A percentile compares a stretch with the other conserved stretches of the same genome.
Evolutionary conservation across 768 basidiomycete genomes (phyloP).

Genomic region (Trametes cubensis): DNA sequence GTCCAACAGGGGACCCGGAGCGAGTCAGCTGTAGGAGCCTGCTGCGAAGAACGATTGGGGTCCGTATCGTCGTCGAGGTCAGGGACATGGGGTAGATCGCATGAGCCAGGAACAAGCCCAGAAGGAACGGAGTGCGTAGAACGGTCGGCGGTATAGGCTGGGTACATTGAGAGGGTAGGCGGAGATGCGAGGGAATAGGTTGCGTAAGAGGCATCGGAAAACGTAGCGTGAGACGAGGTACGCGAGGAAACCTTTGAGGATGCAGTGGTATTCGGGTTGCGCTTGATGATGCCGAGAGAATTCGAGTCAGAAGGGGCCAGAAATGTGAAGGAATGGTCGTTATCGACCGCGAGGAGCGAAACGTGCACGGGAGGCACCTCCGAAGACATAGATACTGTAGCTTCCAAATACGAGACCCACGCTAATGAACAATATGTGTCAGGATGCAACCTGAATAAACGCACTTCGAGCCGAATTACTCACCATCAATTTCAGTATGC

Average conservation of each 20-base stretch:
- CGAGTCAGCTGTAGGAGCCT: slow-evolving; percentile 34
- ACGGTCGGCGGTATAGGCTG: slow-evolving; percentile 13
- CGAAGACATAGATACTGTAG: slow-evolving; percentile 39
- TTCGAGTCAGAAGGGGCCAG: slow-evolving; percentile 36
- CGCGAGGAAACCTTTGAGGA: slow-evolving; percentile 7
- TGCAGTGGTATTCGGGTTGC: neutral
- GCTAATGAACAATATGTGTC: slow-evolving; percentile 48
- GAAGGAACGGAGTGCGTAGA: slow-evolving; percentile 36
- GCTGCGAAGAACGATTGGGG: slow-evolving; percentile 32
- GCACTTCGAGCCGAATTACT: slow-evolving; percentile 30
- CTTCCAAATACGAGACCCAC: slow-evolving; percentile 61
- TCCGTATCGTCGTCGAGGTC: slow-evolving; percentile 36
- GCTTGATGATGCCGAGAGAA: slow-evolving; percentile 2
- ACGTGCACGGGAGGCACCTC: slow-evolving; percentile 61
- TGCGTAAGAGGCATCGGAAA: slow-evolving; percentile 26
- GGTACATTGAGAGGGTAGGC: neutral
- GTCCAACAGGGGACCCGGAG: slow-evolving; percentile 60
- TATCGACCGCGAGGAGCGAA: slow-evolving; percentile 61
- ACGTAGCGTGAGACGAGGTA: slow-evolving; percentile 14
- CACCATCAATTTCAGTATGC: slow-evolving; percentile 66
- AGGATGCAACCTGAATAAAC: slow-evolving; percentile 42
- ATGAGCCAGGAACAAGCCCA: slow-evolving; percentile 44
- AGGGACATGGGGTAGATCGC: slow-evolving; percentile 29
- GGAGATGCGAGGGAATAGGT: slow-evolving; percentile 53
- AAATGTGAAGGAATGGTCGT: slow-evolving; percentile 62